A percentile compares a stretch with the other conserved stretches of the same genome.
Evolutionary conservation across 2,329 filamentous ascomycete species (phyloP).

Genomic region (Cordyceps cateniannulata): DNA sequence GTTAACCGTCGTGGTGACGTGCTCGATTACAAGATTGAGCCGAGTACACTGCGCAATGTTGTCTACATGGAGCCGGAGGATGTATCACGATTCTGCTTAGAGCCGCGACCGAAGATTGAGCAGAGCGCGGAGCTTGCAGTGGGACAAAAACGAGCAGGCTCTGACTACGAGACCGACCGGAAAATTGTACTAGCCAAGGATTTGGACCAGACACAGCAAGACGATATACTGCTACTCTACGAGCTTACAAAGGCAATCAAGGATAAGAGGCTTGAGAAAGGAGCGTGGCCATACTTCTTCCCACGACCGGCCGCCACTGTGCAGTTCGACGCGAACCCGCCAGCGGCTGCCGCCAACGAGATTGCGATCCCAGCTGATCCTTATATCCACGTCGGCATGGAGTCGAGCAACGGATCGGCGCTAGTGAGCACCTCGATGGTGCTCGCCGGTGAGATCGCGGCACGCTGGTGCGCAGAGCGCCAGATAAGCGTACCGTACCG

Average conservation of each 20-base stretch:
- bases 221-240: slow-evolving; percentile 42
- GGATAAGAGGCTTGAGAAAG: slow-evolving; percentile 35
- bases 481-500: slow-evolving; percentile 55
- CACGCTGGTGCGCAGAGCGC: slow-evolving; percentile 52
- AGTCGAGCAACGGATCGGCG: slow-evolving; percentile 25
- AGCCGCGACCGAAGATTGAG: slow-evolving; percentile 20
- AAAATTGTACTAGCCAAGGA: slow-evolving; percentile 36
- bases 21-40: slow-evolving; percentile 47
- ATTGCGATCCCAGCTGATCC: slow-evolving; percentile 39
- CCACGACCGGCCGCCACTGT: slow-evolving; percentile 38
- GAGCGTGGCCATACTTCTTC: slow-evolving; percentile 43
- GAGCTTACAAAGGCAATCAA: slow-evolving; percentile 42
- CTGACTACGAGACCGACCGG: slow-evolving; percentile 26
- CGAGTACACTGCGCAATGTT: slow-evolving; percentile 48
- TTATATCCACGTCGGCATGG: slow-evolving; percentile 36
- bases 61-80: slow-evolving; percentile 49
- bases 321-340: slow-evolving; percentile 28
- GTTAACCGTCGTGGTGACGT: slow-evolving; percentile 47
- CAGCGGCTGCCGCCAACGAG: slow-evolving; percentile 1
- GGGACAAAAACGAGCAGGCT: slow-evolving; percentile 19
- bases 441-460: slow-evolving; percentile 55
- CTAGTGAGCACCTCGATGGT: slow-evolving; percentile 46
- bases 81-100: slow-evolving; percentile 38
- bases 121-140: slow-evolving; percentile 23
- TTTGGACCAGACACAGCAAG: slow-evolving; percentile 35